Conservation (phyloP, 2,329 filamentous ascomycete species). For the Cercospora janseana region DNA sequence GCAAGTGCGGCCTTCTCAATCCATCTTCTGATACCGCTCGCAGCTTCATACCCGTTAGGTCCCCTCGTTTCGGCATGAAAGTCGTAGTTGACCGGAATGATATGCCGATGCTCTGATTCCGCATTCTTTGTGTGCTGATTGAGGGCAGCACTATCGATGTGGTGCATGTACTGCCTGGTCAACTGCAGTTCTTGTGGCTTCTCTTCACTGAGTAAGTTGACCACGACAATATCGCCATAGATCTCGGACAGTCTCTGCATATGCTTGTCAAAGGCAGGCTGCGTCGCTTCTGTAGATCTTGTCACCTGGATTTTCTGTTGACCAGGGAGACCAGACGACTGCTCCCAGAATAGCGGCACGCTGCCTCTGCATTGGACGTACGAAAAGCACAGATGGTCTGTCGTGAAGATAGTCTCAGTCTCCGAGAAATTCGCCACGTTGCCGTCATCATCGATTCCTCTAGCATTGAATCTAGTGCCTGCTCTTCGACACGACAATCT, state of each 20-base stretch:
- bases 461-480: slow-evolving; percentile 93
- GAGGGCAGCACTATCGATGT: slow-evolving; percentile 72
- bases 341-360: slow-evolving; percentile 96
- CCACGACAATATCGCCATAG: slow-evolving; percentile 87
- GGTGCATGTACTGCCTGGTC: slow-evolving; percentile 73
- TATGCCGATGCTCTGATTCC: slow-evolving; percentile 65
- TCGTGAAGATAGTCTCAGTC: slow-evolving; percentile 87
- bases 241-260: slow-evolving; percentile 81
- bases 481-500: slow-evolving; percentile 86
- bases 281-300: slow-evolving; percentile 81
- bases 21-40: slow-evolving; percentile 75
- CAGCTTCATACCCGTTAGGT: slow-evolving; percentile 82
- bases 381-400: slow-evolving; percentile 78
- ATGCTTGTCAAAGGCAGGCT: slow-evolving; percentile 93
- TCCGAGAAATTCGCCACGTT: slow-evolving; percentile 99
- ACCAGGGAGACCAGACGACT: slow-evolving; percentile 80
- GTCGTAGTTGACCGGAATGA: slow-evolving; percentile 85
- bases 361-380: slow-evolving; percentile 92
- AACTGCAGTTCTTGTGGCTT: slow-evolving; percentile 86
- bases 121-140: slow-evolving; percentile 50
- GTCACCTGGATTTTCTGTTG: slow-evolving; percentile 94
- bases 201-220: slow-evolving; percentile 88
- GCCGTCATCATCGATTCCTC: slow-evolving; percentile 95
- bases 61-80: slow-evolving; percentile 93
- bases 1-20: slow-evolving; percentile 77